Evolutionary conservation across 345 rosid genomes (phyloP).

Genomic region (Arabis alpina): DNA sequence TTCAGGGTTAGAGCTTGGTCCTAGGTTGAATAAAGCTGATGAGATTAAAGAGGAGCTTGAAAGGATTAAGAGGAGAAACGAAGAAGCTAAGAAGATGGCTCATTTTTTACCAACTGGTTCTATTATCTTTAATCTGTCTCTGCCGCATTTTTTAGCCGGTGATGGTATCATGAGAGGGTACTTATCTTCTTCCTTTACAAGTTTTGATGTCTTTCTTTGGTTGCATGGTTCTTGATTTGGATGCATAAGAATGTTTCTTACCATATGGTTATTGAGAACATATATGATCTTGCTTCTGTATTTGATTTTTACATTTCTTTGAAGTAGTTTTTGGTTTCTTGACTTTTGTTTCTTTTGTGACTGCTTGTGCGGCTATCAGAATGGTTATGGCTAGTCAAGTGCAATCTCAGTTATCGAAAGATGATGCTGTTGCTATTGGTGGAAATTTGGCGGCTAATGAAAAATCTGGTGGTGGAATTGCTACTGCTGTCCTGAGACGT

Average conservation of each 20-base stretch:
- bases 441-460: constrained; percentile 81
- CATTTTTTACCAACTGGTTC: constrained; percentile 76
- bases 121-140: constrained; percentile 62
- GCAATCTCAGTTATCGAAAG: constrained; percentile 81
- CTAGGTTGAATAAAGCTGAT: constrained; percentile 74
- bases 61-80: constrained; percentile 64
- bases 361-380: constrained; percentile 46
- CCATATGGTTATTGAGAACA: neutral
- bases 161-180: constrained; percentile 95
- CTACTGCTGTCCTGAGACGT: constrained; percentile 64
- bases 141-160: constrained; percentile 76
- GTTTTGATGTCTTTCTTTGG: constrained; percentile 11
- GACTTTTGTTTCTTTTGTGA: constrained; percentile 33
- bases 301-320: neutral
- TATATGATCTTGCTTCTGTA: constrained; percentile 3
- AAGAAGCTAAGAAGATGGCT: constrained; percentile 63
- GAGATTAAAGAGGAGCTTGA: constrained; percentile 89
- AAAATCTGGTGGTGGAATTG: constrained; percentile 76
- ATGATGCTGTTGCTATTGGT: constrained; percentile 62
- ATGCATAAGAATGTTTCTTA: neutral
- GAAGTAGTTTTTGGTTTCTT: constrained; percentile 11
- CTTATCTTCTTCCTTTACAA: neutral
- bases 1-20: constrained; percentile 91
- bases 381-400: constrained; percentile 90
- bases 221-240: constrained; percentile 21